Base-by-base conservation (phyloP, 306 rosid genomes). In the Arachis hypogaea region DNA sequence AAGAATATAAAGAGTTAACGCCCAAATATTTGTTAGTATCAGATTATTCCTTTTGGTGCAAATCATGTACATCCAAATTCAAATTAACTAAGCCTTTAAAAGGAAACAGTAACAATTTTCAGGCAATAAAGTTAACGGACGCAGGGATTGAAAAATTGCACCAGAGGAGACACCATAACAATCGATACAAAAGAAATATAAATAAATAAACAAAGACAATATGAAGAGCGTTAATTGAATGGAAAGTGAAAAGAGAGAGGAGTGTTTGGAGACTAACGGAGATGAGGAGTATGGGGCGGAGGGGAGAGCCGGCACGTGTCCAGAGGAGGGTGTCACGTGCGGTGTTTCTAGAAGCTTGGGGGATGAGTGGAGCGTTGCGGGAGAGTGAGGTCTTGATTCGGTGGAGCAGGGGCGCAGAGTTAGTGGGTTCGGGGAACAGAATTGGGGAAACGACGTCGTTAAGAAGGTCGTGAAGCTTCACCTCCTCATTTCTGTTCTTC, bases 221-320 rank as follows among this genome's bases (percentile, higher is more conserved):
- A 33, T 33, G 38, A 33, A 33, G 38, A 33, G 38, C 4, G 38
- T 33, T 33, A 33, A 33, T 33, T 3, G 54, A 49, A 49, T 7
- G 2, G 56, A 12, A 11, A 50, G 11, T 50, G 16, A 33, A 33
- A 8, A 67, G 40, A 45, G 62, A 55, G 65, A 67, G 16, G 44
- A 62, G 1, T 0, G 5, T 3, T 49, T 11, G 11, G 54, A n/a
- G 54, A 11, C 91, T 93, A 73, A 93, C 97, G 16, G 98, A 86
- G 61, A 91, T 82, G 67, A 91, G 86, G 60, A 93, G 94, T 51
- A 93, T 86, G 16, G 88, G 87, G 6, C 97, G 90, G 66, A 93
- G 78, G 77, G 89, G 82, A 82, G 88, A 71, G 59, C 92, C 97
- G 69, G 87, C 80, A 3, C 97, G 92, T 76, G 93, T 79, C 96